Evolutionary conservation across 768 basidiomycete genomes (phyloP), one percentile per base, ranked within the genome.

Genomic region (Amanita muscaria): DNA sequence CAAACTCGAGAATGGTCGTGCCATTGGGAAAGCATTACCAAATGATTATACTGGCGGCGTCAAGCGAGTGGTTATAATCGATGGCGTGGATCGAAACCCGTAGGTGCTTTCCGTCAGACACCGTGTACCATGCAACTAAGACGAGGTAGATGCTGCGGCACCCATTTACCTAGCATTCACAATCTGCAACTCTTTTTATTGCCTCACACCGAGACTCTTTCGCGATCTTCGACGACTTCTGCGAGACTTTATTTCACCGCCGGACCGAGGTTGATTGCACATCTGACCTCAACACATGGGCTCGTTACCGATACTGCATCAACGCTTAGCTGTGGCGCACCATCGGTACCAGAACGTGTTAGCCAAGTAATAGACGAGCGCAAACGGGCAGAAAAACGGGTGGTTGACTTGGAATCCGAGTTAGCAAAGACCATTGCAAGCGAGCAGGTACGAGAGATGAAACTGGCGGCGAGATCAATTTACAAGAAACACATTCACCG

Each of bases 21-120:
- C 71, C 22, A 68, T 76, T 3, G 72, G 75, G 3, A 79, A 75
- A 53, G 76, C 66, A 2, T 72, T 88, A 11, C 84, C 87, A 4
- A 63, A 69, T 2, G 80, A 88, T 59, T 88, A 88, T 53, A 79
- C 80, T 5, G 84, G 83, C 3, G 82, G 80, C 11, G 76, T 85
- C 50, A 84, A 74, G 55, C 70, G 91, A n/a, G 79, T 85, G 8
- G 77, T 92, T 24, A 70, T 83, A 21, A 93, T 96, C 42, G 85
- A 90, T 41, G 80, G 79, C 10, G 67, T 90, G 4, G 90, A 92
- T 59, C 73, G 81, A 32, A 87, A 82, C 58, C 83, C 83, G 79
- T 87, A 63, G 54, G 83, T 58, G 9, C 11, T 30, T 2, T 16
- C 4, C 2, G 5, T 24, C 25, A 21, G 16, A 25, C 23, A 10